Base-by-base conservation (phyloP, 2,329 filamentous ascomycete genomes). In the Helotiales sp. region DNA sequence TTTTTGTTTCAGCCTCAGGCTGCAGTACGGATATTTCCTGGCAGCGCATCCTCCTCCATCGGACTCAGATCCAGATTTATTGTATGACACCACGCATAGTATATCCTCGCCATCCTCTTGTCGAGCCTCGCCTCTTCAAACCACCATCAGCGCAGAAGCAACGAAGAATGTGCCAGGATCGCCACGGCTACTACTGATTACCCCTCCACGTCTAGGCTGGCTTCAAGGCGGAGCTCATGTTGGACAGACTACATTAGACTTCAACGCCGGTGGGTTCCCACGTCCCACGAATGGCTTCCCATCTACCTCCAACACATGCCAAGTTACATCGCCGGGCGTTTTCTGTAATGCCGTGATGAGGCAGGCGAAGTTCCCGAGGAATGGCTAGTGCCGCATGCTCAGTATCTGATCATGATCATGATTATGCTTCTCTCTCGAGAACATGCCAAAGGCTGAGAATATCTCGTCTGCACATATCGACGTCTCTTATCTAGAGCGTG, bases 271-370 rank as follows among this genome's bases (percentile, higher is more conserved):
- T 51, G 30, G 38, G 48, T 24, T 38, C 17, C 40, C 33, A 50
- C 25, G 48, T 51, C 33, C 12, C 48, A 51, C 33, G 12, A 25
- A 25, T 44, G 15, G n/a, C 13, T 10, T 27, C n/a, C n/a, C n/a
- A n/a, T n/a, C n/a, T n/a, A n/a, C n/a, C n/a, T 44, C 40, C 30
- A 17, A 17, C 15, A 38, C 48, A n/a, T 22, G 22, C 48, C 22
- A 17, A 22, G 48, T 51, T 15, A 51, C 48, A 51, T 51, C 31
- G 48, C 22, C 31, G 31, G 31, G 17, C 48, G 15, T 51, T 51
- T 33, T 19, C 17, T 51, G 19, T 17, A 40, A 19, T 51, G 48
- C 33, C 31, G 48, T 38, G 40, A 27, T 15, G 19, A 44, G 40
- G 40, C 40, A 15, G 24, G 40, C 40, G 40, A 44, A 25, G 5